Base-by-base conservation (phyloP, 805 yeast genomes). In the Alloascoidea hylecoeti region DNA sequence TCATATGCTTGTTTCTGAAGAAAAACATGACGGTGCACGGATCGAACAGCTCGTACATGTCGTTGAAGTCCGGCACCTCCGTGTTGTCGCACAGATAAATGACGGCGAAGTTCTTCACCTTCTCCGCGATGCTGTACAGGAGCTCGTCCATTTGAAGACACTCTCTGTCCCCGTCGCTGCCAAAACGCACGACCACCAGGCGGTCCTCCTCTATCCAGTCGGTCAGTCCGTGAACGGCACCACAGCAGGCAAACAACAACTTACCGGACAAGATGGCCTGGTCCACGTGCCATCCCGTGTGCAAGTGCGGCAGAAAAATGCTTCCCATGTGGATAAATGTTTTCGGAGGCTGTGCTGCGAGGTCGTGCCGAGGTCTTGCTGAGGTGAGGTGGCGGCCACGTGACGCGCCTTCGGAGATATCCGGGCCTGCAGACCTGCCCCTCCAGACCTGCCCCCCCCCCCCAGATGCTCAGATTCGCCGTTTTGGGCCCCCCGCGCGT, bases 251-350 rank as follows among this genome's bases (percentile, higher is more conserved):
- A 35, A 16, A 4, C 15, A 6, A 19, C 5, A 6, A 16, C 28
- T 18, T 35, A 40, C 47, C 44, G n/a, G 85, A 74, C 16, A 92
- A 64, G 30, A 92, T 92, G 4, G 98, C 95, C 53, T 92, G 97
- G 58, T 92, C 98, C 19, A 92, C 97, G 51, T 92, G 98, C 96
- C 95, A 85, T 4, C 94, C 95, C 0, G 89, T 69, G 17, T 66
- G 72, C 41, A 85, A 60, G 51, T 85, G 92, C 1, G 94, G 92
- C 38, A 85, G 61, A 48, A 84, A 81, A 1, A 81, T 77, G 41
- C 88, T 78, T 3, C 89, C 88, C 94, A 82, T 82, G 30, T n/a
- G n/a, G n/a, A n/a, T n/a, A n/a, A n/a, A n/a, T n/a, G n/a, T n/a
- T n/a, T n/a, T n/a, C n/a, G n/a, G n/a, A n/a, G n/a, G n/a, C n/a